Evolutionary conservation across 345 rosid species (phyloP).

Genomic region (Lumnitzera littorea): DNA sequence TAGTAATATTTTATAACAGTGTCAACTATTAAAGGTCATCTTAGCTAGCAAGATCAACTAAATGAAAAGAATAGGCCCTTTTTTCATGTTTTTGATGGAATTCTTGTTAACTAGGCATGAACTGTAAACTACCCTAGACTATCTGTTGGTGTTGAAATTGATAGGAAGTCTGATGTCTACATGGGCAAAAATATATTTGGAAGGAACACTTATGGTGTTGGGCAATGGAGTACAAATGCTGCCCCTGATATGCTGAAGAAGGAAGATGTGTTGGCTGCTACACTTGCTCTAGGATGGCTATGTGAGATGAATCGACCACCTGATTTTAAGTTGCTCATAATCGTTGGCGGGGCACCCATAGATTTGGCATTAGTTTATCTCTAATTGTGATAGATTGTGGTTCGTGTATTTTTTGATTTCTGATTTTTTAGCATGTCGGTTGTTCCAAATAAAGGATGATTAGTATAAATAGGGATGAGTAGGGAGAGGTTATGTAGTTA

Average conservation of each 20-base stretch:
- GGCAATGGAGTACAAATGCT: slow-evolving; percentile 58
- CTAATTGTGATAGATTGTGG: too few relatives aligned
- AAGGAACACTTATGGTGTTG: slow-evolving; percentile 71
- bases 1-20: slow-evolving; percentile 23
- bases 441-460: too few relatives aligned
- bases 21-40: slow-evolving; percentile 49
- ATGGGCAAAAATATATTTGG: slow-evolving; percentile 87
- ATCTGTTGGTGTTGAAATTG: slow-evolving; percentile 63
- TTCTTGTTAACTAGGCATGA: slow-evolving; percentile 70
- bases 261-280: slow-evolving; percentile 62
- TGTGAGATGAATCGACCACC: slow-evolving; percentile 69
- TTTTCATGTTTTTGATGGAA: slow-evolving; percentile 80
- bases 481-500: too few relatives aligned
- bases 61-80: slow-evolving; percentile 63
- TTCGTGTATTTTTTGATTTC: too few relatives aligned
- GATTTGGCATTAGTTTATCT: too few relatives aligned
- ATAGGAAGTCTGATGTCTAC: slow-evolving; percentile 69
- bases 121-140: slow-evolving; percentile 51
- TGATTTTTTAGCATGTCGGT: too few relatives aligned
- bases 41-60: slow-evolving; percentile 57
- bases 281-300: slow-evolving; percentile 84
- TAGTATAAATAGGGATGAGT: too few relatives aligned
- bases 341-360: not conserved
- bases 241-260: slow-evolving; percentile 66
- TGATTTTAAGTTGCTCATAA: slow-evolving; percentile 76